Evolutionary conservation across 1,284 basidiomycete genomes (phyloP).

Genomic region (Peniophora sp.): DNA sequence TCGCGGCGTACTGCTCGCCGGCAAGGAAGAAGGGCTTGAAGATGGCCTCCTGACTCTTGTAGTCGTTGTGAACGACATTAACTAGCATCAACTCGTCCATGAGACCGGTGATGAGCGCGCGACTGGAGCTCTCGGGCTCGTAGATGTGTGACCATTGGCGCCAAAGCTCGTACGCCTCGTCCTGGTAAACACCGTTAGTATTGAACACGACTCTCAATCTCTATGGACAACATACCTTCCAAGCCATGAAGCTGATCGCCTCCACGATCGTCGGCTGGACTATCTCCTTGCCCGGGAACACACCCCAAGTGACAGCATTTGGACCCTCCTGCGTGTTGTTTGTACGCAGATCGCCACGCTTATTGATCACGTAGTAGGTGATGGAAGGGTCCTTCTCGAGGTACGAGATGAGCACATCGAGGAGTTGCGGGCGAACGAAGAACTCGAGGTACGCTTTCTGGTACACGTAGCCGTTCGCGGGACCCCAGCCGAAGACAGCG

Average conservation of each 20-base stretch:
- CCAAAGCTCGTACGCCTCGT: slow-evolving; percentile 96
- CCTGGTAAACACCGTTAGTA: slow-evolving; percentile 35
- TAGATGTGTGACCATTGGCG: slow-evolving; percentile 91
- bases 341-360: slow-evolving; percentile 85
- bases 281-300: slow-evolving; percentile 97
- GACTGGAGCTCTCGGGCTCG: slow-evolving; percentile 68
- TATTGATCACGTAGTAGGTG: slow-evolving; percentile 96
- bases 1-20: slow-evolving; percentile 49
- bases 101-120: slow-evolving; percentile 69
- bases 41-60: slow-evolving; percentile 77
- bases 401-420: slow-evolving; percentile 61
- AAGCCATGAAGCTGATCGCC: slow-evolving; percentile 92
- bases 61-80: slow-evolving; percentile 97
- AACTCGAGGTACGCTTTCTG: slow-evolving; percentile 99
- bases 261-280: slow-evolving; percentile 98
- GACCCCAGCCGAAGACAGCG: slow-evolving; percentile 90
- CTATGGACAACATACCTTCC: slow-evolving; percentile 61
- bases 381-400: slow-evolving; percentile 87
- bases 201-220: not conserved
- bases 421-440: slow-evolving; percentile 74
- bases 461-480: slow-evolving; percentile 90
- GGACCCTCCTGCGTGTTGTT: slow-evolving; percentile 91
- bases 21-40: slow-evolving; percentile 82
- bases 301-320: slow-evolving; percentile 99
- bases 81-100: slow-evolving; percentile 87